phyloP scores from a whole-genome alignment of 768 basidiomycete genomes.

The Lactifluus rugatus region DNA sequence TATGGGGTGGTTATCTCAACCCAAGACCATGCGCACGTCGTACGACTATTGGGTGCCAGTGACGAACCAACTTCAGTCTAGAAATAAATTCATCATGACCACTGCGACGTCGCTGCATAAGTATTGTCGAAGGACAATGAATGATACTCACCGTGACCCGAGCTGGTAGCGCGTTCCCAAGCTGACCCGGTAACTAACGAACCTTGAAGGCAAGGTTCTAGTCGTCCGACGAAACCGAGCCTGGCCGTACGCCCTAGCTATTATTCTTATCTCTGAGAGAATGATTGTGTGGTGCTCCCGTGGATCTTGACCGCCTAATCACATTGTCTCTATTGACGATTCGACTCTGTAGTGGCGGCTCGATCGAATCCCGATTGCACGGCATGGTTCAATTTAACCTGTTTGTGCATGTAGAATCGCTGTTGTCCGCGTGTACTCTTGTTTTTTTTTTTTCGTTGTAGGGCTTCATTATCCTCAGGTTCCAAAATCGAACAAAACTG shows the following conservation, averaged over 20 bases:
- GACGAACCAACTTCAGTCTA: not conserved
- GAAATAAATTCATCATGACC: not conserved
- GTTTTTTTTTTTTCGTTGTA: not conserved
- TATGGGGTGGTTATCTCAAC: not conserved
- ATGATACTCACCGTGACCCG: not conserved
- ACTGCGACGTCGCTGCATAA: not conserved
- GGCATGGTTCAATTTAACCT: not conserved
- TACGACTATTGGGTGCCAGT: not conserved
- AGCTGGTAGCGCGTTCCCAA: not conserved
- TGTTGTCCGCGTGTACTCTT: not conserved
- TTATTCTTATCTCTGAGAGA: not conserved
- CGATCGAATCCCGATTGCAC: not conserved
- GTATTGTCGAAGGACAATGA: not conserved
- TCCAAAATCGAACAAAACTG: not conserved
- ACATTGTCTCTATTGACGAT: not conserved
- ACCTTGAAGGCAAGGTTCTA: not conserved
- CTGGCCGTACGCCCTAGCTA: not conserved
- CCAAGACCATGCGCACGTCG: not conserved
- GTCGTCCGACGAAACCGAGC: not conserved
- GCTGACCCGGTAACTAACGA: not conserved
- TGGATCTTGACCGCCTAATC: not conserved
- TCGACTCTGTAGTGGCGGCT: not conserved
- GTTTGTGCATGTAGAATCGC: not conserved
- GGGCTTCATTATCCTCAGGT: not conserved
- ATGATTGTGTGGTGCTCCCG: not conserved